phyloP scores from a whole-genome alignment of 257 asterid genomes.

The Nicotiana noctiflora region DNA sequence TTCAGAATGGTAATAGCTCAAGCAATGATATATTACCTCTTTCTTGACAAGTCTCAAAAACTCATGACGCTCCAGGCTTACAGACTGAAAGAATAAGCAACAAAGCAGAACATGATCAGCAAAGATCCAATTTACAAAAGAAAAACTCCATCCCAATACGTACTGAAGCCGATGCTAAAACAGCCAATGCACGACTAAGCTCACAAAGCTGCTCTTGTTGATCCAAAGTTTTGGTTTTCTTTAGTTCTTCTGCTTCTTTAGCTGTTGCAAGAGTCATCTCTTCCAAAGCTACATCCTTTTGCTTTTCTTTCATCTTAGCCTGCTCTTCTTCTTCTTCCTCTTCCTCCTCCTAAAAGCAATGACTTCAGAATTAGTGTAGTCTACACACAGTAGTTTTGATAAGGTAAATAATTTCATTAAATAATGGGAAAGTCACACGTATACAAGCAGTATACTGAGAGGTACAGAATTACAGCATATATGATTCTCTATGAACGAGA shows the following conservation, averaged over 20 bases:
- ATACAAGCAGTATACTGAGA: neutral
- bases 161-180: constrained; percentile 90
- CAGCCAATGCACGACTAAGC: constrained; percentile 93
- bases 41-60: constrained; percentile 86
- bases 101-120: constrained; percentile 20
- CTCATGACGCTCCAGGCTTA: constrained; percentile 96
- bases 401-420: neutral
- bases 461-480: neutral
- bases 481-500: neutral
- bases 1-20: neutral
- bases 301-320: constrained; percentile 65
- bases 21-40: constrained; percentile 51
- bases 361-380: constrained; percentile 17
- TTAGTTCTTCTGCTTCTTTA: constrained; percentile 57
- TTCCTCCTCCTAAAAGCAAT: constrained; percentile 75
- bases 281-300: constrained; percentile 89
- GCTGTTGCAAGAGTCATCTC: constrained; percentile 71
- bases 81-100: constrained; percentile 59
- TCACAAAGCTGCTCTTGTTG: constrained; percentile 89
- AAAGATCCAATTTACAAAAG: neutral
- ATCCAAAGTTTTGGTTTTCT: constrained; percentile 47
- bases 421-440: neutral
- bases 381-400: neutral
- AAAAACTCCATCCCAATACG: constrained; percentile 17
- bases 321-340: constrained; percentile 80